These are phyloP conservation scores for Cyanidium caldarium DNA, from an alignment of 23 red algal genomes.

Conservation along the genomic window DNA sequence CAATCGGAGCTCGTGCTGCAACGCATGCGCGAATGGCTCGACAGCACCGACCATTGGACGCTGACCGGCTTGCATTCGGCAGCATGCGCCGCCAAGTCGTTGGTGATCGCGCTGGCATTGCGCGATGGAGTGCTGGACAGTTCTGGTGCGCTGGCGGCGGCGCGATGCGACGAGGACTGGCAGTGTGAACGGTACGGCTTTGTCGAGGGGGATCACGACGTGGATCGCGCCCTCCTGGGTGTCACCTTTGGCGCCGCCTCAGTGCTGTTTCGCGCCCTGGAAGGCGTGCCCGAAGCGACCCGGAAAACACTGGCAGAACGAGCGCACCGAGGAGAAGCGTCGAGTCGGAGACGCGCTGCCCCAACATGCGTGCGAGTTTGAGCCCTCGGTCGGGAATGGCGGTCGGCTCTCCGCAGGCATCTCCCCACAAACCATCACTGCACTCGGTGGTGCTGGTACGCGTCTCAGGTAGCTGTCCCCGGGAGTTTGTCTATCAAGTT, in stretches of 20 bases:
- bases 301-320: too few relatives aligned
- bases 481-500: too few relatives aligned
- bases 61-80: neutral
- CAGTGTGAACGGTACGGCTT: neutral
- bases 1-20: neutral
- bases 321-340: too few relatives aligned
- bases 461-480: too few relatives aligned
- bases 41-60: neutral
- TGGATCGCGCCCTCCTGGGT: neutral
- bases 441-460: too few relatives aligned
- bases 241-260: neutral
- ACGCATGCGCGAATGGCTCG: neutral
- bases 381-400: too few relatives aligned
- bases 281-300: too few relatives aligned
- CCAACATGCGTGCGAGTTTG: too few relatives aligned
- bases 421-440: too few relatives aligned
- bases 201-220: constrained; percentile 1
- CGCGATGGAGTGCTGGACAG: neutral
- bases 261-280: neutral
- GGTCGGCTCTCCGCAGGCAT: too few relatives aligned
- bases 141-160: neutral
- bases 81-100: neutral
- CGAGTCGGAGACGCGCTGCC: too few relatives aligned
- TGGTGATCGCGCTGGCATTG: neutral
- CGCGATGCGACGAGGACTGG: neutral